Conservation (phyloP, 768 basidiomycete species). For the Mycena sanguinolenta region DNA sequence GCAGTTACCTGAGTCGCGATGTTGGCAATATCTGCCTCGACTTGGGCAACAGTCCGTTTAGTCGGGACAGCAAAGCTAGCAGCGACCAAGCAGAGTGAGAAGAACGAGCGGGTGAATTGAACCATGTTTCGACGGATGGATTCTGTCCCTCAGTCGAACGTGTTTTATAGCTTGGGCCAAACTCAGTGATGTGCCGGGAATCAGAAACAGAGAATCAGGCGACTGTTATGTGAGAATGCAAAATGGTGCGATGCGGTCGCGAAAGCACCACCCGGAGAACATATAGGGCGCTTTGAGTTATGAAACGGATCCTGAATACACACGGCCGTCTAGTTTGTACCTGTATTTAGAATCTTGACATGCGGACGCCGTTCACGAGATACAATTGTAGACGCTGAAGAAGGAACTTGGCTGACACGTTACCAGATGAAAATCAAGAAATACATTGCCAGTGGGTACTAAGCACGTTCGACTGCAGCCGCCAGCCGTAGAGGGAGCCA, state of each 20-base stretch:
- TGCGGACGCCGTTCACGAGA: conserved; percentile 27
- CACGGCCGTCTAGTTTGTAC: conserved; percentile 1
- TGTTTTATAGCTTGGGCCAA: conserved; percentile 22
- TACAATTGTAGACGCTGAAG: neutral
- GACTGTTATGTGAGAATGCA: conserved; percentile 17
- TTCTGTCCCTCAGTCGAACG: neutral
- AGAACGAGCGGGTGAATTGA: conserved; percentile 25
- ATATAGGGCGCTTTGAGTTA: neutral
- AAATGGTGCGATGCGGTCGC: neutral
- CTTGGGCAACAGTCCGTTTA: conserved; percentile 41
- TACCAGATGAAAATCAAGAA: neutral
- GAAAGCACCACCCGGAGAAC: neutral
- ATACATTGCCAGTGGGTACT: neutral
- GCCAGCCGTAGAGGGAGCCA: too few relatives aligned
- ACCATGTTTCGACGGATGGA: conserved; percentile 33
- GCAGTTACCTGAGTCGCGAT: conserved; percentile 42
- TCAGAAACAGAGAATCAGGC: conserved; percentile 15
- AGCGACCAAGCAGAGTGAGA: conserved; percentile 29
- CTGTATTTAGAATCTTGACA: conserved; percentile 28
- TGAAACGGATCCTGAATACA: neutral
- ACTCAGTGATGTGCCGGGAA: neutral
- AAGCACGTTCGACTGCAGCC: too few relatives aligned
- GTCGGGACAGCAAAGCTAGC: conserved; percentile 26
- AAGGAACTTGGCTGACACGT: neutral
- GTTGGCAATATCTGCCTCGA: conserved; percentile 43